Evolutionary conservation across 2,329 filamentous ascomycete species (phyloP).

Genomic region (Ascochyta koolunga): DNA sequence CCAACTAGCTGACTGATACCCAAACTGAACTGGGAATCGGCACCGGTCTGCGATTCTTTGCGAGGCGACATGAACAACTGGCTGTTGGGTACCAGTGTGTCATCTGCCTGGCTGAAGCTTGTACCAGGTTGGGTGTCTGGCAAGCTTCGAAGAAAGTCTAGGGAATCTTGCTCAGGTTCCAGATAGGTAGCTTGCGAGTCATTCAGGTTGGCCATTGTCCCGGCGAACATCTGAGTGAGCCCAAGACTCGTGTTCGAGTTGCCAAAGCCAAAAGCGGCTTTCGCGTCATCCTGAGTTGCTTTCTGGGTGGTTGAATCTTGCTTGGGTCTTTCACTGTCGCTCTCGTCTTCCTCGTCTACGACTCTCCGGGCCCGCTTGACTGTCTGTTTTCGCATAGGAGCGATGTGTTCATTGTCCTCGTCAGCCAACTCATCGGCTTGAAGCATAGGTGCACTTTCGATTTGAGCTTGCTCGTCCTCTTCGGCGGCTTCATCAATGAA

Average conservation of each 20-base stretch:
- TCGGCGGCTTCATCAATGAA: slow-evolving; percentile 52
- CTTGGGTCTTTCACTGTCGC: slow-evolving; percentile 26
- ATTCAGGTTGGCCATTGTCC: slow-evolving; percentile 76
- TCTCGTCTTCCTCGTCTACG: slow-evolving; percentile 66
- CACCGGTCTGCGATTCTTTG: slow-evolving; percentile 26
- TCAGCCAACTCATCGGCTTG: slow-evolving; percentile 47
- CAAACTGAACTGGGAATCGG: slow-evolving; percentile 34
- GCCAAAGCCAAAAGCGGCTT: slow-evolving; percentile 50
- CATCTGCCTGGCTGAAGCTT: slow-evolving; percentile 66
- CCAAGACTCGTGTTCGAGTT: slow-evolving; percentile 61
- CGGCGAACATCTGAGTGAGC: slow-evolving; percentile 88
- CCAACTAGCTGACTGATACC: slow-evolving; percentile 47
- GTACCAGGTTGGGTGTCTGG: slow-evolving; percentile 63
- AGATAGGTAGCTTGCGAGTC: slow-evolving; percentile 41
- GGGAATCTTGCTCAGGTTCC: slow-evolving; percentile 55
- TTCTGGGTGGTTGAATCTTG: slow-evolving; percentile 29
- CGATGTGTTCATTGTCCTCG: slow-evolving; percentile 52
- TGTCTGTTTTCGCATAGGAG: slow-evolving; percentile 58
- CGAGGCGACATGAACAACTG: slow-evolving; percentile 51
- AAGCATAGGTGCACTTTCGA: slow-evolving; percentile 21
- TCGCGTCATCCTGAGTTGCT: slow-evolving; percentile 37
- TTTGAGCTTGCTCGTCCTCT: slow-evolving; percentile 37
- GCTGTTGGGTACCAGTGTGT: slow-evolving; percentile 62
- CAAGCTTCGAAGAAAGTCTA: slow-evolving; percentile 57
- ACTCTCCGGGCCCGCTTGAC: slow-evolving; percentile 60